These are phyloP conservation scores for Penicillium brevicompactum DNA, from an alignment of 2,329 filamentous ascomycete species.

Conservation along the genomic window DNA sequence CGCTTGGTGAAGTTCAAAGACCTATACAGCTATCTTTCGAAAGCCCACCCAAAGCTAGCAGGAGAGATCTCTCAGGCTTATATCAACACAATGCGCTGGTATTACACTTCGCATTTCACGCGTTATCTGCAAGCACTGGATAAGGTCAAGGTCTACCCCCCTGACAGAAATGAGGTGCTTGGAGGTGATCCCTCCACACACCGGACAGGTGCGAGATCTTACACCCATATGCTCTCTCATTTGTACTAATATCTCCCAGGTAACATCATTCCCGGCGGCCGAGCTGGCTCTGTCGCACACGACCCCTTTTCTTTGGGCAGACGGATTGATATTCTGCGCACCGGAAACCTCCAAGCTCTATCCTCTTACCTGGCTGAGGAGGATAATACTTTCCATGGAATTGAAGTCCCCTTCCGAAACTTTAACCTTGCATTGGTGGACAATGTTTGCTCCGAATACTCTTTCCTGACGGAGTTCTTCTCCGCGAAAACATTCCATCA, in stretches of 20 bases:
- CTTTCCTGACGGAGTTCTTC: slow-evolving; percentile 90
- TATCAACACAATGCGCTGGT: slow-evolving; percentile 98
- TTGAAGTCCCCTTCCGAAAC: slow-evolving; percentile 88
- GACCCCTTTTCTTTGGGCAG: slow-evolving; percentile 89
- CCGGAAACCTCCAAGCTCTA: slow-evolving; percentile 71
- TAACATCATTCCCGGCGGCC: slow-evolving; percentile 42
- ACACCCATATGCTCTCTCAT: background rate
- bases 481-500: slow-evolving; percentile 72
- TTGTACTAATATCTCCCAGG: slow-evolving; percentile 23
- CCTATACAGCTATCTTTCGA: slow-evolving; percentile 80
- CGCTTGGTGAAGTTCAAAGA: slow-evolving; percentile 88
- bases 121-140: slow-evolving; percentile 82
- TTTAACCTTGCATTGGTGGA: slow-evolving; percentile 94
- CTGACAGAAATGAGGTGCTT: slow-evolving; percentile 82
- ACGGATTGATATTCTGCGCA: slow-evolving; percentile 78
- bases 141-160: slow-evolving; percentile 77
- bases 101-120: slow-evolving; percentile 88
- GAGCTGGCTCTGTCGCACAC: slow-evolving; percentile 54
- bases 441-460: slow-evolving; percentile 93
- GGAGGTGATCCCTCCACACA: slow-evolving; percentile 74
- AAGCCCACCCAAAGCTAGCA: slow-evolving; percentile 78
- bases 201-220: slow-evolving; percentile 51
- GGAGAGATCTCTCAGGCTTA: slow-evolving; percentile 92
- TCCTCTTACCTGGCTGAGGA: slow-evolving; percentile 91
- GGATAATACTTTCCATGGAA: slow-evolving; percentile 79